These are phyloP conservation scores for Macroventuria anomochaeta DNA, from an alignment of 2,329 filamentous ascomycete species.

Conservation along the genomic window DNA sequence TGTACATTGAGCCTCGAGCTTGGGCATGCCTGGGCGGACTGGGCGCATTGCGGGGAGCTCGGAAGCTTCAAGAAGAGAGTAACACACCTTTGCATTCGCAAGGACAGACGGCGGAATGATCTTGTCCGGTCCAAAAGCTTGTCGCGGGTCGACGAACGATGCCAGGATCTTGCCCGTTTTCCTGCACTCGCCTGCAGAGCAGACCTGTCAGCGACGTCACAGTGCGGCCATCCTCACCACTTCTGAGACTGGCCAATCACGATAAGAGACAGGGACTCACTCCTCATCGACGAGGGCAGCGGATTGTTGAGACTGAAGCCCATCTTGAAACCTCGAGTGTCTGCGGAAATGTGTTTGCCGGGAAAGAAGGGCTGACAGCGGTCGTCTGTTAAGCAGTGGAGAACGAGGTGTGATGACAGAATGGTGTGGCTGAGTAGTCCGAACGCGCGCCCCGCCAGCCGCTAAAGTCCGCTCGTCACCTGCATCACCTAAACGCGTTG, in stretches of 20 bases:
- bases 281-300: constrained; percentile 60
- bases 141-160: constrained; percentile 91
- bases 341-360: constrained; percentile 3
- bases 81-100: constrained; percentile 81
- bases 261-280: constrained; percentile 46
- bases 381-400: constrained; percentile 5
- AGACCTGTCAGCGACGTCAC: constrained; percentile 46
- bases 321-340: constrained; percentile 41
- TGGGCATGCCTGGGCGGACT: constrained; percentile 8
- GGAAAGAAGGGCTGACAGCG: neutral
- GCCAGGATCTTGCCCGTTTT: constrained; percentile 96
- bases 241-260: constrained; percentile 6
- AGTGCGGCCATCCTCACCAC: constrained; percentile 1
- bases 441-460: constrained; percentile 10
- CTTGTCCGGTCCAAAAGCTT: constrained; percentile 95
- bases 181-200: constrained; percentile 82
- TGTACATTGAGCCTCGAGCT: constrained; percentile 3
- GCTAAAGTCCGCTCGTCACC: constrained; percentile 11
- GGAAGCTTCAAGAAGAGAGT: constrained; percentile 7
- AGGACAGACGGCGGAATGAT: constrained; percentile 92
- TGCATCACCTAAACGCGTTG: constrained; percentile 12
- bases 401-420: constrained; percentile 15
- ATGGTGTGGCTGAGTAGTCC: constrained; percentile 15
- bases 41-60: constrained; percentile 9
- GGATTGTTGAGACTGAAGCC: constrained; percentile 60